phyloP scores from a whole-genome alignment of 78 protist genomes.

The Chrysochromulina parva region DNA sequence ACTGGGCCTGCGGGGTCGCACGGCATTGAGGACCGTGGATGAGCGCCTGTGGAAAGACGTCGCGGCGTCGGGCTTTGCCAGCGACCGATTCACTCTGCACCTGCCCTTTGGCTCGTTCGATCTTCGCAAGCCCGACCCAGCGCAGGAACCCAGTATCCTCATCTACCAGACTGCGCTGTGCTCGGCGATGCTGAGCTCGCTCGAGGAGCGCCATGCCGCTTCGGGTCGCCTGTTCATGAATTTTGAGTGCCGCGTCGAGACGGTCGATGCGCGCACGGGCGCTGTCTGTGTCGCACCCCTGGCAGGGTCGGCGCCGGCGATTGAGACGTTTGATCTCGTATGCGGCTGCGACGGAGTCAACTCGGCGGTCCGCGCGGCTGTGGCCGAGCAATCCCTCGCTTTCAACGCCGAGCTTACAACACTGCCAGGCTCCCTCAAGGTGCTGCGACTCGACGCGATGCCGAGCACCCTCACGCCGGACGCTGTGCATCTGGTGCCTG shows the following conservation, averaged over 20 bases:
- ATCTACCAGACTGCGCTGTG: background rate
- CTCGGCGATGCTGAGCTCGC: background rate
- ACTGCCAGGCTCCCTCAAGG: background rate
- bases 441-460: background rate
- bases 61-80: background rate
- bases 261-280: too few relatives aligned
- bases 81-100: conserved; percentile 13
- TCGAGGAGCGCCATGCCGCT: background rate
- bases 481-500: background rate
- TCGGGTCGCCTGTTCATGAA: background rate
- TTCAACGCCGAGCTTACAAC: background rate
- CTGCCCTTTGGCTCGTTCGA: background rate
- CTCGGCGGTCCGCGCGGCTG: background rate
- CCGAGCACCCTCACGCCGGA: background rate
- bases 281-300: too few relatives aligned
- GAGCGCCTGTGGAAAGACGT: background rate
- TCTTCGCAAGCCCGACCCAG: background rate
- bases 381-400: background rate
- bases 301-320: too few relatives aligned
- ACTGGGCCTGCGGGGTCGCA: background rate
- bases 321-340: background rate
- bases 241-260: background rate
- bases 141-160: background rate
- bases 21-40: background rate
- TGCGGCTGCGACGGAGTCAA: background rate